Evolutionary conservation across 2,329 filamentous ascomycete species (phyloP).

Genomic region (Grosmannia clavigera): DNA sequence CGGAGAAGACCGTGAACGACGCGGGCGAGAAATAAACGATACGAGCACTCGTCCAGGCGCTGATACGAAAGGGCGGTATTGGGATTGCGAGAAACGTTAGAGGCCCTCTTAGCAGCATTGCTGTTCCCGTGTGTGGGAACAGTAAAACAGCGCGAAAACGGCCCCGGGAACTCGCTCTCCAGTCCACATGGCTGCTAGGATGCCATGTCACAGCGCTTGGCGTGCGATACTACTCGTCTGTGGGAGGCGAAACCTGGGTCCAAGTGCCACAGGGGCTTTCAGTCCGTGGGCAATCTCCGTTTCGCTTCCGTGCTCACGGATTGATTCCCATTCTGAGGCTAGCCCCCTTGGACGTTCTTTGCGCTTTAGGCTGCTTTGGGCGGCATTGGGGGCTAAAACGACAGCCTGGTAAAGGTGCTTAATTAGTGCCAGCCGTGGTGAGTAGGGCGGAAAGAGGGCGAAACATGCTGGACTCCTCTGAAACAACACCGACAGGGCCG

Average conservation of each 20-base stretch:
- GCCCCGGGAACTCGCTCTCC: background rate
- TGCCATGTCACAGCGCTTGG: background rate
- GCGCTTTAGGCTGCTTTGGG: background rate
- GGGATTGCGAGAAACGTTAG: too few relatives aligned
- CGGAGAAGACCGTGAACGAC: too few relatives aligned
- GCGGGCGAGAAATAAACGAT: too few relatives aligned
- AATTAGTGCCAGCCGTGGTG: too few relatives aligned
- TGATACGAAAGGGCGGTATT: too few relatives aligned
- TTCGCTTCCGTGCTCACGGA: background rate
- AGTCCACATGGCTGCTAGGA: background rate
- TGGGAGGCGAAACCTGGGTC: background rate
- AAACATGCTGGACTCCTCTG: too few relatives aligned
- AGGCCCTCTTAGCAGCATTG: too few relatives aligned
- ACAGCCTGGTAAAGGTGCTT: background rate
- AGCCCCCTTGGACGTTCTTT: background rate
- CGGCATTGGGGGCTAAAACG: background rate
- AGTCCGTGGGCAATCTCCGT: slow-evolving; percentile 1
- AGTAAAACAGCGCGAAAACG: background rate
- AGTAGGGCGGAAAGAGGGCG: too few relatives aligned
- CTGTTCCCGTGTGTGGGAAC: too few relatives aligned
- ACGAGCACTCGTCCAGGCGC: too few relatives aligned
- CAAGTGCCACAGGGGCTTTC: background rate
- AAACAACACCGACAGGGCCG: too few relatives aligned
- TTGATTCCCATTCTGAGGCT: background rate
- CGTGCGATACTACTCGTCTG: background rate